Evolutionary conservation across 495 filamentous ascomycete genomes (phyloP), one percentile per base, ranked within the genome.

Genomic region (Letharia columbiana): DNA sequence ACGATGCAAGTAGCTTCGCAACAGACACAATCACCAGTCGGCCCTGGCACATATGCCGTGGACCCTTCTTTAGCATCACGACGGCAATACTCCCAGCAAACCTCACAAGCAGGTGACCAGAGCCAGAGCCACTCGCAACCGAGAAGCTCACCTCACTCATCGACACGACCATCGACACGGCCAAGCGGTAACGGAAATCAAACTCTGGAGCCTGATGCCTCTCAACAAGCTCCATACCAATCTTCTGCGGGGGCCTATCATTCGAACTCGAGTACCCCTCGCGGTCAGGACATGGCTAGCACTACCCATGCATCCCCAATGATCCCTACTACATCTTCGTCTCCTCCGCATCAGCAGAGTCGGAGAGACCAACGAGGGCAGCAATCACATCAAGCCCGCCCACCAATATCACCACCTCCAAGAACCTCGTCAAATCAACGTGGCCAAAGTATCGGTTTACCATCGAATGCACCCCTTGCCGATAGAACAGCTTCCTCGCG

Each of bases 391-490:
- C 64, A 67, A 42, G 73, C 71, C 56, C 72, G 75, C 10, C 75
- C 72, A 58, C 77, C 70, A 62, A 81, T 82, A 66, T 84, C 82
- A 64, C 86, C 85, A 50, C 84, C 85, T 40, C 83, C 71, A 45
- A 73, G 87, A 63, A 87, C 86, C 2, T 88, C 86, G 15, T 87
- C 85, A 37, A 83, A 84, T 64, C 80, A 80, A 66, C 69, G 67
- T 62, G 49, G 65, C 31, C 68, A 73, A 47, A 63, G 60, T 44
- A 35, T 44, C 18, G 50, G 61, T 58, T 37, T 65, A 60, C 60
- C 67, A 18, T 64, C 67, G n/a, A 69, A 69, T 54, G 66, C 66
- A 5, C 39, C 69, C 40, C 49, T 68, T 12, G 44, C 67, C 17
- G 67, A 73, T 60, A 62, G 71, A 40, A 71, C 66, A 1, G 59